Evolutionary conservation across 2,329 filamentous ascomycete genomes (phyloP).

Genomic region (Xylariales sp.): DNA sequence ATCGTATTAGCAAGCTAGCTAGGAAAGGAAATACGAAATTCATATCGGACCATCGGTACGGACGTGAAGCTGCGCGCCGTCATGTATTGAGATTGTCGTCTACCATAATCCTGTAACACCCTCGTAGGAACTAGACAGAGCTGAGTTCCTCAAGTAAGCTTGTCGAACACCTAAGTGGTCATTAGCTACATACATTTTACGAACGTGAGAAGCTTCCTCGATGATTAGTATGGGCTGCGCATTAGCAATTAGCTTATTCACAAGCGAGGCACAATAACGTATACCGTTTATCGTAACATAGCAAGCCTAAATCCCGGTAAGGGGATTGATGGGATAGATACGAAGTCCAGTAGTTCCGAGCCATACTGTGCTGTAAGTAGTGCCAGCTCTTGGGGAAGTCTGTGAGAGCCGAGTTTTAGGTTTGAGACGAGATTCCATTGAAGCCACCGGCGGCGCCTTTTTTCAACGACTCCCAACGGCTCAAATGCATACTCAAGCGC

Average conservation of each 20-base stretch:
- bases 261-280: slow-evolving; percentile 6
- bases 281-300: slow-evolving; percentile 16
- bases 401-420: not conserved
- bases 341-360: not conserved
- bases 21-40: not conserved
- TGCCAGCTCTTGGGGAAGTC: slow-evolving; percentile 1
- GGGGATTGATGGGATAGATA: not conserved
- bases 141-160: slow-evolving; percentile 1
- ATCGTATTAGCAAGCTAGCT: not conserved
- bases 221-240: slow-evolving; percentile 8
- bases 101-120: not conserved
- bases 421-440: slow-evolving; percentile 5
- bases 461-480: not conserved
- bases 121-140: too few relatives aligned
- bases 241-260: not conserved
- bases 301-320: slow-evolving; percentile 2
- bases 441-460: not conserved
- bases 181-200: slow-evolving; percentile 11
- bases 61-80: not conserved
- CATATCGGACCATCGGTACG: not conserved
- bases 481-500: slow-evolving; percentile 13
- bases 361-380: not conserved
- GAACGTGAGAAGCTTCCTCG: not conserved
- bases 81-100: not conserved
- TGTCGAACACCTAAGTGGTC: slow-evolving; percentile 14